Evolutionary conservation across 2,329 filamentous ascomycete genomes (phyloP).

Genomic region (Coniochaeta sp.): DNA sequence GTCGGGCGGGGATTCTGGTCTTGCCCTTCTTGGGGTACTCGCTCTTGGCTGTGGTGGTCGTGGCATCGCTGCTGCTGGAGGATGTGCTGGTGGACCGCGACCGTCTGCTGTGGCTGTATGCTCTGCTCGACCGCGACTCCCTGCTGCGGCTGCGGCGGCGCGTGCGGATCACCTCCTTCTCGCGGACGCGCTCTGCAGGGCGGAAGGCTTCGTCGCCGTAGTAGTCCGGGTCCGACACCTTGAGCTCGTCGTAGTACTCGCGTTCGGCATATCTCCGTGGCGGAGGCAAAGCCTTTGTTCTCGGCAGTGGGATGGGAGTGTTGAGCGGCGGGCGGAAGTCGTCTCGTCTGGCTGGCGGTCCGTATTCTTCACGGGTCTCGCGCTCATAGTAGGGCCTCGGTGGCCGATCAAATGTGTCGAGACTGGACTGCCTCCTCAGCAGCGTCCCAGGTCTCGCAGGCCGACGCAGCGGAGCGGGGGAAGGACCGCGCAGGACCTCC

Average conservation of each 20-base stretch:
- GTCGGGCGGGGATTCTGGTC: constrained; percentile 74
- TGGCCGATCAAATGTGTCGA: constrained; percentile 83
- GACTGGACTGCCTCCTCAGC: constrained; percentile 75
- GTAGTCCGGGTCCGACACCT: constrained; percentile 58
- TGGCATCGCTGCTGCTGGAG: constrained; percentile 33
- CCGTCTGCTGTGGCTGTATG: constrained; percentile 29
- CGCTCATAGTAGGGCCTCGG: constrained; percentile 48
- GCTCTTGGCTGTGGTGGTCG: constrained; percentile 43
- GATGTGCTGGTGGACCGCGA: constrained; percentile 36
- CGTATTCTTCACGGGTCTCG: constrained; percentile 43
- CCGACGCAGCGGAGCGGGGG: constrained; percentile 38
- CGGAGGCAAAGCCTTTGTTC: constrained; percentile 53
- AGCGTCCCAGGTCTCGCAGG: constrained; percentile 51
- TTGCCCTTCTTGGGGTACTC: constrained; percentile 79
- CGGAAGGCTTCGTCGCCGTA: constrained; percentile 69
- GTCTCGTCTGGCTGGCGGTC: constrained; percentile 46
- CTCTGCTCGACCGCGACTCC: constrained; percentile 27
- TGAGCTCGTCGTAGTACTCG: constrained; percentile 59
- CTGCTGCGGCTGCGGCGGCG: constrained; percentile 35
- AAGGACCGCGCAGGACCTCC: constrained; percentile 39
- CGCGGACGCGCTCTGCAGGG: constrained; percentile 47
- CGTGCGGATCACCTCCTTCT: constrained; percentile 50
- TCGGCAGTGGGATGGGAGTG: constrained; percentile 62
- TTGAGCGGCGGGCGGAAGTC: constrained; percentile 40
- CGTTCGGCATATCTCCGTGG: constrained; percentile 50